Conservation (phyloP, 1,139 yeast species). For the Arxiozyma slooffiae region DNA sequence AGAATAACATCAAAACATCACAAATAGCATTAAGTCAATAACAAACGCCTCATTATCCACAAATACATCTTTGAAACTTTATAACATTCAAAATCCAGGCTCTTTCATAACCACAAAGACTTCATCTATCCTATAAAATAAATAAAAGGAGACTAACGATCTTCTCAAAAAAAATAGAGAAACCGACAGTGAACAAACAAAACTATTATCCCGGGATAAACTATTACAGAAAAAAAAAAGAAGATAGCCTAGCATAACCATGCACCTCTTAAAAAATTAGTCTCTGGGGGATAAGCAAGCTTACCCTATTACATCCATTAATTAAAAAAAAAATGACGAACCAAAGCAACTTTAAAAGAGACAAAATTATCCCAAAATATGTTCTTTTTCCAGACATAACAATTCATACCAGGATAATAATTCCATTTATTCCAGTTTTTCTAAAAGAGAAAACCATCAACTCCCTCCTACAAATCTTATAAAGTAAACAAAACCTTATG, state of each 20-base stretch:
- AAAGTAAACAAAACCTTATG: background rate
- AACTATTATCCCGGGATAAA: slow-evolving; percentile 1
- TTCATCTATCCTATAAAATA: background rate
- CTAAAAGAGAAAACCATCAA: background rate
- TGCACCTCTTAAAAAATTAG: background rate
- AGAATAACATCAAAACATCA: background rate
- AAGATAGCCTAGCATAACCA: background rate
- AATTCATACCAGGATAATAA: background rate
- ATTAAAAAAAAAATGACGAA: slow-evolving; percentile 5
- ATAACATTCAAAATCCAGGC: background rate
- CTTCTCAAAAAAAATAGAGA: background rate
- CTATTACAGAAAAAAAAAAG: background rate
- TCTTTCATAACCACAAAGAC: background rate
- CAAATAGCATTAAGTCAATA: background rate
- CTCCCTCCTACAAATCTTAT: background rate
- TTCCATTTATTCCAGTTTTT: background rate
- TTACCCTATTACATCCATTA: slow-evolving; percentile 40
- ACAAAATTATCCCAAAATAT: background rate
- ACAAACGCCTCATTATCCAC: background rate
- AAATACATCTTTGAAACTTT: background rate
- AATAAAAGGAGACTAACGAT: background rate
- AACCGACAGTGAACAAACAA: background rate
- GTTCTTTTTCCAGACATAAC: background rate
- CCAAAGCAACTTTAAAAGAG: slow-evolving; percentile 2
- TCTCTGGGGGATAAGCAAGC: slow-evolving; percentile 64